Evolutionary conservation across 768 basidiomycete species (phyloP).

Genomic region (Mycena maculata): DNA sequence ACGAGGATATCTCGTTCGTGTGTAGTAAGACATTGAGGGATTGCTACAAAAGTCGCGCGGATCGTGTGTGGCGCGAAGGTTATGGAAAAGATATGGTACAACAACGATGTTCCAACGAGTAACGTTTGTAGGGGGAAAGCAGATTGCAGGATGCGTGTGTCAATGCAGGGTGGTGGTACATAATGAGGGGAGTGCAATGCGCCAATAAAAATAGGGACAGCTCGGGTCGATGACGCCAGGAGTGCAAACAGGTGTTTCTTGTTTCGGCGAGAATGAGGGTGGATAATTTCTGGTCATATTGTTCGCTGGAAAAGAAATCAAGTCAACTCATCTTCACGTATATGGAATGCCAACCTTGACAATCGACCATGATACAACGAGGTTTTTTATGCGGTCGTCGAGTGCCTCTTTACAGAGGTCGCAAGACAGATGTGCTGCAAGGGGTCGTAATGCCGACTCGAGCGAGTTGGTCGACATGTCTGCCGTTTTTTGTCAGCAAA

Average conservation of each 20-base stretch:
- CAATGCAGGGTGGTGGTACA: conserved; percentile 33
- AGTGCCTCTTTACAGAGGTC: conserved; percentile 74
- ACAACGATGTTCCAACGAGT: conserved; percentile 16
- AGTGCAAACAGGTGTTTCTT: conserved; percentile 8
- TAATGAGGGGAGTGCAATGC: conserved; percentile 7
- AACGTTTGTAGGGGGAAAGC: conserved; percentile 17
- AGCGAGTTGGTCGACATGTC: conserved; percentile 80
- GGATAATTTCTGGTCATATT: conserved; percentile 52
- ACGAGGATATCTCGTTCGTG: conserved; percentile 24
- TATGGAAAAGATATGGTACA: conserved; percentile 22
- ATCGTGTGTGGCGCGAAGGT: conserved; percentile 34
- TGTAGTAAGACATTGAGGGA: conserved; percentile 29
- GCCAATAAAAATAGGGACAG: conserved; percentile 21
- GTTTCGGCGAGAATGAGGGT: conserved; percentile 14
- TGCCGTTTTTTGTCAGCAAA: conserved; percentile 40
- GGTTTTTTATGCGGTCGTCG: conserved; percentile 72
- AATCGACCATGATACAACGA: conserved; percentile 81
- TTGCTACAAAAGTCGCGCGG: conserved; percentile 29
- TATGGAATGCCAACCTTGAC: conserved; percentile 67
- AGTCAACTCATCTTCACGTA: conserved; percentile 6
- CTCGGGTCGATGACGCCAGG: neutral
- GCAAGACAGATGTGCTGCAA: conserved; percentile 77
- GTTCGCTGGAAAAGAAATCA: conserved; percentile 56
- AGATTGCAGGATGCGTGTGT: conserved; percentile 20
- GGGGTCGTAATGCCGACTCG: conserved; percentile 76